Conservation (phyloP, 2,329 filamentous ascomycete species). For the Fusarium kyushuense region DNA sequence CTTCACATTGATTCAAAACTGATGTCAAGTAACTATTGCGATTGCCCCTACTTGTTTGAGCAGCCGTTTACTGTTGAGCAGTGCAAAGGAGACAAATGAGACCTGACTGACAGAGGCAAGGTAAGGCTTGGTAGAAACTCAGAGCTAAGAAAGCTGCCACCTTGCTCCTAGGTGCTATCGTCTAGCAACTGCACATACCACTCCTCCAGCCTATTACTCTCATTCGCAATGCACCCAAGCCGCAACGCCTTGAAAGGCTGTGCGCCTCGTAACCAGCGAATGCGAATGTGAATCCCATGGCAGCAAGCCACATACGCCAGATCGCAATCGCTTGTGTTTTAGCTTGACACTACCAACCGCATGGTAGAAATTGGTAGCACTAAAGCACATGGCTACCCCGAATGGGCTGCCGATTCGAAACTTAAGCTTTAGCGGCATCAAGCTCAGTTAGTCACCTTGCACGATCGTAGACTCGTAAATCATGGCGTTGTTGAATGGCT, state of each 20-base stretch:
- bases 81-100: not conserved
- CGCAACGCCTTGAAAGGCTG: not conserved
- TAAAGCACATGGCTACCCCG: not conserved
- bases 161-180: not conserved
- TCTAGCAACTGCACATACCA: not conserved
- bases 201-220: not conserved
- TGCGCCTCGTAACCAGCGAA: not conserved
- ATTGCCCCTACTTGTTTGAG: not conserved
- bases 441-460: not conserved
- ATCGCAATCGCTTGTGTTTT: not conserved
- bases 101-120: too few species aligned
- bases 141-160: not conserved
- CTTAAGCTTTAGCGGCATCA: not conserved
- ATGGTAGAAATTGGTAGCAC: not conserved
- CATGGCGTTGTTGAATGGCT: not conserved
- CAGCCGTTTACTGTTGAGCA: not conserved
- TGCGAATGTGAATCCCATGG: not conserved
- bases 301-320: not conserved
- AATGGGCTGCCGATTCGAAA: not conserved
- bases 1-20: not conserved
- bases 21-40: not conserved
- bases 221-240: not conserved
- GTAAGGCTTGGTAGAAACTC: not conserved
- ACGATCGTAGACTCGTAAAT: not conserved
- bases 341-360: not conserved